Evolutionary conservation across 2,329 filamentous ascomycete genomes (phyloP).

Genomic region (Chaetomium strumarium): DNA sequence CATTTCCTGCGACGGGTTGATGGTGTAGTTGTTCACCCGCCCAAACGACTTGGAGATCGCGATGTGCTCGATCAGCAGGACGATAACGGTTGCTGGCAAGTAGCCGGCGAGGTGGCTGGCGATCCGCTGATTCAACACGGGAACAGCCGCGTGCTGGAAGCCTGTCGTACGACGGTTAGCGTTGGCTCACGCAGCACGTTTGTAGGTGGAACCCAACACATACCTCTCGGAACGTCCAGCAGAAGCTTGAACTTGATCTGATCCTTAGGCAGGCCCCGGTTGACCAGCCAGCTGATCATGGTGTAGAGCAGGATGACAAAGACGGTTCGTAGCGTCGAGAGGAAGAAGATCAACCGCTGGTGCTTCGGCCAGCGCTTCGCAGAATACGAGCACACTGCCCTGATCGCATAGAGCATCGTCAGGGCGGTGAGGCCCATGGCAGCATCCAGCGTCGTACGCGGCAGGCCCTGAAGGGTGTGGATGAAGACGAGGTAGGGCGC

Average conservation of each 20-base stretch:
- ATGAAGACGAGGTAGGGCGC: constrained; percentile 79
- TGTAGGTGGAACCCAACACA: constrained; percentile 19
- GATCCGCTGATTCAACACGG: constrained; percentile 59
- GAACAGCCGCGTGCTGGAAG: constrained; percentile 59
- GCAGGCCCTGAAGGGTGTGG: constrained; percentile 70
- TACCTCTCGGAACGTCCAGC: constrained; percentile 70
- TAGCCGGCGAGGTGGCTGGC: constrained; percentile 63
- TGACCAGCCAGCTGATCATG: constrained; percentile 80
- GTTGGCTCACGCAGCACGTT: neutral
- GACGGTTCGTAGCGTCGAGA: constrained; percentile 82
- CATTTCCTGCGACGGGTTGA: constrained; percentile 93
- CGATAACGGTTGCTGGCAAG: constrained; percentile 80
- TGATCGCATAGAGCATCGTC: constrained; percentile 68
- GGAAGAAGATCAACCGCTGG: constrained; percentile 78
- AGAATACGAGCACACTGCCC: constrained; percentile 55
- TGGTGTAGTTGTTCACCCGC: constrained; percentile 94
- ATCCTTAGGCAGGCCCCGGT: constrained; percentile 55
- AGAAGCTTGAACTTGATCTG: constrained; percentile 69
- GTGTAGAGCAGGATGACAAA: constrained; percentile 93
- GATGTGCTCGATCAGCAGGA: constrained; percentile 95
- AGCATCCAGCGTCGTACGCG: constrained; percentile 65
- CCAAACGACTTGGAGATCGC: constrained; percentile 98
- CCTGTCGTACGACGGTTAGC: constrained; percentile 3
- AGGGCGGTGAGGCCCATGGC: constrained; percentile 83
- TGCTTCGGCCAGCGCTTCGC: constrained; percentile 64